Evolutionary conservation across 1,284 basidiomycete genomes (phyloP).

Genomic region (Pyrrhoderma noxium): DNA sequence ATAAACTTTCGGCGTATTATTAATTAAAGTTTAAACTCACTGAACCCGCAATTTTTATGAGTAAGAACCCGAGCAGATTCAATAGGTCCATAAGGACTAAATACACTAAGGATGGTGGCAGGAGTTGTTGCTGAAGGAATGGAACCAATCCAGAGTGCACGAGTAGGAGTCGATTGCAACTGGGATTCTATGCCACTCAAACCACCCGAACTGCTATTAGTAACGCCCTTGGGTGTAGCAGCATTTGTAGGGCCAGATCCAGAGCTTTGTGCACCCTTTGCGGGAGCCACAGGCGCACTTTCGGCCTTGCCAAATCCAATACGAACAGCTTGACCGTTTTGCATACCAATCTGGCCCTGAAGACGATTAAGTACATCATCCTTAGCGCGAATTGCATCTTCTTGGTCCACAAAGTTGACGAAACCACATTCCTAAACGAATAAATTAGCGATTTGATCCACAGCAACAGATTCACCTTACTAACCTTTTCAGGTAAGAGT

Average conservation of each 20-base stretch:
- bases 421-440: slow-evolving; percentile 85
- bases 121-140: slow-evolving; percentile 92
- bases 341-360: slow-evolving; percentile 89
- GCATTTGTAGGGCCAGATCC: slow-evolving; percentile 60
- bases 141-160: slow-evolving; percentile 93
- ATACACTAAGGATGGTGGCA: slow-evolving; percentile 85
- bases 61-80: slow-evolving; percentile 93
- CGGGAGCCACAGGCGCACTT: slow-evolving; percentile 82
- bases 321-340: slow-evolving; percentile 88
- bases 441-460: slow-evolving; percentile 4
- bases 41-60: slow-evolving; percentile 95
- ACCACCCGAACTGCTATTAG: slow-evolving; percentile 37
- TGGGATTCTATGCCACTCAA: slow-evolving; percentile 71
- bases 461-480: slow-evolving; percentile 21
- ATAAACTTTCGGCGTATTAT: slow-evolving; percentile 16
- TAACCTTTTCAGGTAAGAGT: slow-evolving; percentile 91
- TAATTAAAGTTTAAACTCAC: slow-evolving; percentile 37
- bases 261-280: slow-evolving; percentile 59
- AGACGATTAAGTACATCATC: slow-evolving; percentile 94
- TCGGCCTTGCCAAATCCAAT: slow-evolving; percentile 98
- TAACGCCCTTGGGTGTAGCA: slow-evolving; percentile 44
- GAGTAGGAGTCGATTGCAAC: slow-evolving; percentile 79
- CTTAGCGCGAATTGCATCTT: slow-evolving; percentile 91
- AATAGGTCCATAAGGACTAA: slow-evolving; percentile 94
- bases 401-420: slow-evolving; percentile 94